These are phyloP conservation scores for Lizanozyma gosingica DNA, from an alignment of 1,139 yeast species.

Conservation along the genomic window DNA sequence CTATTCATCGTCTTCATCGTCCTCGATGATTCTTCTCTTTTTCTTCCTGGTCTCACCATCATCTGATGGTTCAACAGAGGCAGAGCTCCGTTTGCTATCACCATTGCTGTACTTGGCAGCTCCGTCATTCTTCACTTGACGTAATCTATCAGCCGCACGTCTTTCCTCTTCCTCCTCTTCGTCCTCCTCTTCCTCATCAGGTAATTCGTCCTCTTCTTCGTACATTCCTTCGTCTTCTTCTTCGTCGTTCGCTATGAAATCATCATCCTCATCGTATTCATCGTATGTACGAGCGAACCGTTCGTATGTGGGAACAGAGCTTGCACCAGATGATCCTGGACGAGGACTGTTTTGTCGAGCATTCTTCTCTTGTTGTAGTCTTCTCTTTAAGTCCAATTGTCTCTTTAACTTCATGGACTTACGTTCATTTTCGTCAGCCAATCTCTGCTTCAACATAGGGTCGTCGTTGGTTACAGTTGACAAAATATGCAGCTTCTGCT, in stretches of 20 bases:
- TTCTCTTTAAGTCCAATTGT: slow-evolving; percentile 16
- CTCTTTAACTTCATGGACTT: slow-evolving; percentile 63
- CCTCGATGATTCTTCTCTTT: slow-evolving; percentile 47
- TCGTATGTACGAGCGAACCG: not conserved
- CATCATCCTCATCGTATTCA: not conserved
- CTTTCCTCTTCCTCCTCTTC: slow-evolving; percentile 54
- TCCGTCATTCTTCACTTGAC: slow-evolving; percentile 50
- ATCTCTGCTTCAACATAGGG: slow-evolving; percentile 77
- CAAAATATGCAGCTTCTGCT: slow-evolving; percentile 50
- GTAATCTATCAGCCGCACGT: slow-evolving; percentile 54
- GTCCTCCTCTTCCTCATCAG: slow-evolving; percentile 46
- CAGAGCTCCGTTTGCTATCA: not conserved
- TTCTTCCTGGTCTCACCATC: slow-evolving; percentile 19
- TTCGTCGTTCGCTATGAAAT: slow-evolving; percentile 5
- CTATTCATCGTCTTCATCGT: slow-evolving; percentile 52
- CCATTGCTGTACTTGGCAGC: slow-evolving; percentile 35
- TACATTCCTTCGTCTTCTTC: slow-evolving; percentile 24
- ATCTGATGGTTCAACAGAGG: not conserved
- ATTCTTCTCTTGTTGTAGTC: slow-evolving; percentile 19
- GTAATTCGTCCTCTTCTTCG: slow-evolving; percentile 25
- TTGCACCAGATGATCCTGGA: not conserved
- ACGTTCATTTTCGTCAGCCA: slow-evolving; percentile 72
- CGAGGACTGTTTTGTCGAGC: slow-evolving; percentile 3
- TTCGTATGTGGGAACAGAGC: not conserved
- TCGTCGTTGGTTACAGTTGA: slow-evolving; percentile 71